These are phyloP conservation scores for Penicillium sp. DNA, from an alignment of 2,329 filamentous ascomycete species.

Conservation along the genomic window DNA sequence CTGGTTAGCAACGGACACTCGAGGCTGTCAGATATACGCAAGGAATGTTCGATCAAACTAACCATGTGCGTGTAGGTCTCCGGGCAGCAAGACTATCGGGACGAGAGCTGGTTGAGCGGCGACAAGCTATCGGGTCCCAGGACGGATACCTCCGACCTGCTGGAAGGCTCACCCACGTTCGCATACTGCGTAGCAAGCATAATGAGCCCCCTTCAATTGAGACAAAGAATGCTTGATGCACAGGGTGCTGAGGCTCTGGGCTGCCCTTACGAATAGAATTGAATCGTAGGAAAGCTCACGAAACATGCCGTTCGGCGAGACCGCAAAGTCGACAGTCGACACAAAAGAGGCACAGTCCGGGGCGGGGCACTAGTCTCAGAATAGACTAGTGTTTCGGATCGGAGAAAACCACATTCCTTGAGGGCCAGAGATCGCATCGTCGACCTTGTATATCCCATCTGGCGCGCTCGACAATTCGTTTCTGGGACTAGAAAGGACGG, in stretches of 20 bases:
- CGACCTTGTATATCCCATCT: conserved; percentile 9
- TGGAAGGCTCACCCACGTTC: conserved; percentile 17
- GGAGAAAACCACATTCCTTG: conserved; percentile 16
- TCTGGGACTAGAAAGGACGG: not conserved
- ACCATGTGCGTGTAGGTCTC: conserved; percentile 1
- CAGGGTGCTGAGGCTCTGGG: too few relatives aligned
- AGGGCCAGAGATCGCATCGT: conserved; percentile 12
- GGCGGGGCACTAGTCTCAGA: conserved; percentile 8
- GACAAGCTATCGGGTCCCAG: conserved; percentile 6
- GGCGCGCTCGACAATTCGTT: not conserved
- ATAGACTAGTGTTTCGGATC: conserved; percentile 9
- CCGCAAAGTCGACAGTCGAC: too few relatives aligned
- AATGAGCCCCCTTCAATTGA: conserved; percentile 15
- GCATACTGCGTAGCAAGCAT: conserved; percentile 26
- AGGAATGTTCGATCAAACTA: not conserved
- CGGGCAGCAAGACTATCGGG: not conserved
- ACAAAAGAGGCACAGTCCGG: not conserved
- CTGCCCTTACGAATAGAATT: not conserved
- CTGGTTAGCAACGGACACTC: too few relatives aligned
- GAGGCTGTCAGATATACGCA: too few relatives aligned
- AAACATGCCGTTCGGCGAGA: too few relatives aligned
- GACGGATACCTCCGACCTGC: conserved; percentile 20
- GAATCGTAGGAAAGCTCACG: not conserved
- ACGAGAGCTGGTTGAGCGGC: conserved; percentile 1
- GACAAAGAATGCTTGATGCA: too few relatives aligned